Conservation (phyloP, 2,329 filamentous ascomycete genomes). For the Corinectria fuckeliana region DNA sequence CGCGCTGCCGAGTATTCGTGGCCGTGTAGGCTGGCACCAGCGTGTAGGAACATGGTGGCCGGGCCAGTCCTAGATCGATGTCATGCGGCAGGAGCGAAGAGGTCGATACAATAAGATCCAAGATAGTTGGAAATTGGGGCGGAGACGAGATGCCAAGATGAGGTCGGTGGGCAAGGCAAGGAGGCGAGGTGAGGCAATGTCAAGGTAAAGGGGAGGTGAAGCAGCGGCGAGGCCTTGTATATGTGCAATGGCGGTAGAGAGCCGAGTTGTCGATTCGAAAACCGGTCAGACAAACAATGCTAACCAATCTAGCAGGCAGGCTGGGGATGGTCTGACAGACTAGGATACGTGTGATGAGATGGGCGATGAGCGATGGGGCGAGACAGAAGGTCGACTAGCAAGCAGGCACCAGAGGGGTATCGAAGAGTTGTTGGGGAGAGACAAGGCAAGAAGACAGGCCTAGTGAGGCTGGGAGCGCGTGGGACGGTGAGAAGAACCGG, state of each 20-base stretch:
- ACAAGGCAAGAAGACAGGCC: not conserved
- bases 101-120: conserved; percentile 8
- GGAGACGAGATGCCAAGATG: conserved; percentile 3
- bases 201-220: conserved; percentile 8
- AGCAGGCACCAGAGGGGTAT: conserved; percentile 3
- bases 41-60: conserved; percentile 62
- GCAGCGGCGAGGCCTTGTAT: conserved; percentile 22
- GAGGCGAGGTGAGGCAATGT: conserved; percentile 8
- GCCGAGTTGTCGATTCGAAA: conserved; percentile 26
- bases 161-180: conserved; percentile 8
- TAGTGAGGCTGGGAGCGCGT: not conserved
- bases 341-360: conserved; percentile 33
- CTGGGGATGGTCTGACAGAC: conserved; percentile 38
- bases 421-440: conserved; percentile 8
- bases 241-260: conserved; percentile 26
- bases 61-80: conserved; percentile 21
- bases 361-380: conserved; percentile 27
- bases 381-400: conserved; percentile 17
- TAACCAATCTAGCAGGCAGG: conserved; percentile 34
- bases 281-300: conserved; percentile 28
- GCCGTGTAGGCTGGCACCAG: conserved; percentile 65
- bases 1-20: conserved; percentile 61
- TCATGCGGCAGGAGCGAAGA: conserved; percentile 26
- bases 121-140: not conserved
- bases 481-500: conserved; percentile 1